Evolutionary conservation across 805 yeast species (phyloP), one percentile per base, ranked within the genome.

Genomic region (Barnettozyma wickerhamii): DNA sequence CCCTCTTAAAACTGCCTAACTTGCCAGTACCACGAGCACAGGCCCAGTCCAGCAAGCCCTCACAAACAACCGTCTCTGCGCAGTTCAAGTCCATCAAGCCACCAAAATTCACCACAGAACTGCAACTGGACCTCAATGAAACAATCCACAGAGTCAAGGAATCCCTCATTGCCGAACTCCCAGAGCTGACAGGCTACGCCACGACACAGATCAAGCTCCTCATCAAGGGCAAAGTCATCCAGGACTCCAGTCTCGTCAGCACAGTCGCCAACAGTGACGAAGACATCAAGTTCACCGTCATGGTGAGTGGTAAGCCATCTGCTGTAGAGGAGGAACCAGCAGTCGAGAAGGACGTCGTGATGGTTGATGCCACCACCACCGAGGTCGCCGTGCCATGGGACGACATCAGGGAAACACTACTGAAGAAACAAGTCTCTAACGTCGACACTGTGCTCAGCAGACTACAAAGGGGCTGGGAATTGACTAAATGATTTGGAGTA

Each of bases 181-280:
- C 56, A 2, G 61, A 54, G 1, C 52, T 66, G 33, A 55, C 56
- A 7, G 66, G 64, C 3, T 58, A 64, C 19, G 51, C 55, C 10
- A 60, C 72, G 1, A 52, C 60, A 13, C 68, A 75, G 47, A 43
- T 79, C 33, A 77, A 76, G 52, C 58, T 81, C 15, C 60, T 81
- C 50, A 51, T 77, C 33, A 81, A 78, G 55, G 83, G 85, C 4
- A 80, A 78, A 57, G 85, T 80, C 7, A 60, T 78, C 17, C 74
- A 71, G 29, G 85, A 81, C 53, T 60, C 75, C 5, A 44, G 65
- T 4, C 41, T 79, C 17, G 55, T 55, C 6, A 50, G 47, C 4
- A 63, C 62, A 20, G 43, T 54, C 10, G 53, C 45, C 5, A 55
- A 53, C 15, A 50, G 56, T 35, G 50, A 44, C 34, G 58, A 56